These are phyloP conservation scores for Brettanomyces nanus DNA, from an alignment of 805 yeast genomes.

Conservation along the genomic window DNA sequence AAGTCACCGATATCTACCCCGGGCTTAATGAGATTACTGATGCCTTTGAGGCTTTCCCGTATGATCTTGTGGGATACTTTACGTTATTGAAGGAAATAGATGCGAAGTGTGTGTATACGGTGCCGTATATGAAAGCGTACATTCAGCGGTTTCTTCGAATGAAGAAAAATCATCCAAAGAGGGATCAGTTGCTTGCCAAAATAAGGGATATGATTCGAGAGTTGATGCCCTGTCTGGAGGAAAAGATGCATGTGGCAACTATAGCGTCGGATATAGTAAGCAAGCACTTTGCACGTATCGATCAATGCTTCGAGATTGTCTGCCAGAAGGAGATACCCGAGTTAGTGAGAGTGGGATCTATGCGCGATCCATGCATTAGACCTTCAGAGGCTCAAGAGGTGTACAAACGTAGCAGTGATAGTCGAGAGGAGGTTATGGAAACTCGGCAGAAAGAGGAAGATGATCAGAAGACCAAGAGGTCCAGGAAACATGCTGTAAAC, in stretches of 20 bases:
- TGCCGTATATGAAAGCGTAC: slow-evolving; percentile 55
- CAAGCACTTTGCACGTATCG: slow-evolving; percentile 63
- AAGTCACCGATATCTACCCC: slow-evolving; percentile 45
- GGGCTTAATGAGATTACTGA: slow-evolving; percentile 90
- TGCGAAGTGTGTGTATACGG: slow-evolving; percentile 76
- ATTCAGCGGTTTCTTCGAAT: slow-evolving; percentile 41
- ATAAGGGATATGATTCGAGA: slow-evolving; percentile 48
- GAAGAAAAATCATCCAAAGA: slow-evolving; percentile 29
- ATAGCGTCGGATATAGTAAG: slow-evolving; percentile 74
- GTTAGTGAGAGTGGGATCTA: slow-evolving; percentile 64
- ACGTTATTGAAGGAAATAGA: slow-evolving; percentile 89
- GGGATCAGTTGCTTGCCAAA: slow-evolving; percentile 28
- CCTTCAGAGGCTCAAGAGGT: slow-evolving; percentile 50
- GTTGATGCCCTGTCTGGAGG: slow-evolving; percentile 86
- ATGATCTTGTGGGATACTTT: slow-evolving; percentile 73
- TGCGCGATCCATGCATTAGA: slow-evolving; percentile 87
- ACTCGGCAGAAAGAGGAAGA: slow-evolving; percentile 1
- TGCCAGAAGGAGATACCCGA: slow-evolving; percentile 77
- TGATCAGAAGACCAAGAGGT: background rate
- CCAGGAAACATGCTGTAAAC: background rate
- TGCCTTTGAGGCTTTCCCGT: slow-evolving; percentile 83
- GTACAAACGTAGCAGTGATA: slow-evolving; percentile 73
- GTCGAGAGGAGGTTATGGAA: slow-evolving; percentile 2
- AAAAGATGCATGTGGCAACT: slow-evolving; percentile 94
- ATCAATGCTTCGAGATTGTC: slow-evolving; percentile 72